A percentile compares a stretch with the other conserved stretches of the same genome.
These are phyloP conservation scores for Guadua angustifolia DNA, from an alignment of 176 grass and related monocot genomes.

Conservation along the genomic window DNA sequence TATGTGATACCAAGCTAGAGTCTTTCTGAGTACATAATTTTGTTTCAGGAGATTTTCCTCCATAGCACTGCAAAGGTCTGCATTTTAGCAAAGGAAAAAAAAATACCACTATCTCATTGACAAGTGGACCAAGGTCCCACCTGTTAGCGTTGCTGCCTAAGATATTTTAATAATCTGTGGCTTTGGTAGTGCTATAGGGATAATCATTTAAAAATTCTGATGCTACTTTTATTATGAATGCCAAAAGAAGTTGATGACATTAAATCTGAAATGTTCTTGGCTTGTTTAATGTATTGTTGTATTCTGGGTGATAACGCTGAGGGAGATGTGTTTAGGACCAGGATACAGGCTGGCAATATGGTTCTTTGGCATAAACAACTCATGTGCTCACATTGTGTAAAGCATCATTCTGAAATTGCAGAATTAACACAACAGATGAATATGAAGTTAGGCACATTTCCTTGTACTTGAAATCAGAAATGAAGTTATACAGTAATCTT, in stretches of 20 bases:
- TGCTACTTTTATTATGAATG: not conserved
- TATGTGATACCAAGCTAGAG: not conserved
- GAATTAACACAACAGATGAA: not conserved
- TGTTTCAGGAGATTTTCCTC: slow-evolving; percentile 20
- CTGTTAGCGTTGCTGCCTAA: not conserved
- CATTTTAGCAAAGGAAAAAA: not conserved
- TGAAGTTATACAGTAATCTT: not conserved
- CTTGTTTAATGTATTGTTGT: not conserved
- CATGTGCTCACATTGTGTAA: not conserved
- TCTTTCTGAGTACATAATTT: not conserved
- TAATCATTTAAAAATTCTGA: not conserved
- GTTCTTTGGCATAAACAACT: not conserved
- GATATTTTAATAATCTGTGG: not conserved
- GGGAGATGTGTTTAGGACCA: not conserved
- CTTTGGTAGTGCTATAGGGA: not conserved
- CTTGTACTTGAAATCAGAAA: not conserved
- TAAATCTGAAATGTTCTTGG: not conserved
- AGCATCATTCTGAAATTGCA: not conserved
- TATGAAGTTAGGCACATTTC: not conserved
- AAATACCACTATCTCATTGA: not conserved
- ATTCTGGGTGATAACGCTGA: not conserved
- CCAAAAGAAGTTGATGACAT: not conserved
- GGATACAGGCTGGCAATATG: not conserved
- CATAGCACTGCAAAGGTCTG: not conserved
- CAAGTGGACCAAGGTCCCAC: not conserved